These are phyloP conservation scores for Skeletonema menzelii DNA, from an alignment of 108 stramenopile species.

Conservation along the genomic window DNA sequence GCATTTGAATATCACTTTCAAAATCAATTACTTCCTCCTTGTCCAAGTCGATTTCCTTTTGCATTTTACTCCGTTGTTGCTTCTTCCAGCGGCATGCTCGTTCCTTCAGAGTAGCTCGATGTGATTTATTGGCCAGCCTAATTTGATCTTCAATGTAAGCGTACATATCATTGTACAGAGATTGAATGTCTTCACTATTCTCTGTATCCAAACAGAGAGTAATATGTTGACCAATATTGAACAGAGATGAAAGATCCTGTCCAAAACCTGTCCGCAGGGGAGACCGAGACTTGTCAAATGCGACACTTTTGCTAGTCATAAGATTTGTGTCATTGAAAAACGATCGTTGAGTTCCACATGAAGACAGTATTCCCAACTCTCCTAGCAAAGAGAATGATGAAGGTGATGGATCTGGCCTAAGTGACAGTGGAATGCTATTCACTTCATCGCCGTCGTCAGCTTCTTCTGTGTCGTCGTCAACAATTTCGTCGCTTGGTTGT, in stretches of 20 bases:
- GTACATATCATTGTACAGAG: constrained; percentile 27
- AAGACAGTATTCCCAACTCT: constrained; percentile 23
- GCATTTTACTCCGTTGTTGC: background rate
- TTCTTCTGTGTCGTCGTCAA: background rate
- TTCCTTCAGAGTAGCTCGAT: constrained; percentile 9
- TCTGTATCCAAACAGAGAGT: constrained; percentile 54
- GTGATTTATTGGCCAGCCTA: constrained; percentile 10
- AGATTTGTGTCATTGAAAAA: constrained; percentile 6
- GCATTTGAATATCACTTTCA: background rate
- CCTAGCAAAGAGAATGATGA: constrained; percentile 33
- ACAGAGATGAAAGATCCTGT: constrained; percentile 67
- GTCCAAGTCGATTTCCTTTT: background rate
- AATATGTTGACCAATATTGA: constrained; percentile 88
- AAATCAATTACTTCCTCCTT: background rate
- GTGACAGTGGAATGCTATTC: constrained; percentile 17
- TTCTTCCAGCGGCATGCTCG: constrained; percentile 2
- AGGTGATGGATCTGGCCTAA: constrained; percentile 26
- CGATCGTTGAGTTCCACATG: constrained; percentile 21
- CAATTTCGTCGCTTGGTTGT: background rate
- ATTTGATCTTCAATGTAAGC: constrained; percentile 21
- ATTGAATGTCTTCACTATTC: constrained; percentile 12
- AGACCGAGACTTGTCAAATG: background rate
- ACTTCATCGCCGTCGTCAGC: background rate
- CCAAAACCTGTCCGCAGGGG: constrained; percentile 27
- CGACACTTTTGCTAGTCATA: background rate